These are phyloP conservation scores for Dactylellina haptotyla DNA, from an alignment of 2,329 filamentous ascomycete species.

Conservation along the genomic window DNA sequence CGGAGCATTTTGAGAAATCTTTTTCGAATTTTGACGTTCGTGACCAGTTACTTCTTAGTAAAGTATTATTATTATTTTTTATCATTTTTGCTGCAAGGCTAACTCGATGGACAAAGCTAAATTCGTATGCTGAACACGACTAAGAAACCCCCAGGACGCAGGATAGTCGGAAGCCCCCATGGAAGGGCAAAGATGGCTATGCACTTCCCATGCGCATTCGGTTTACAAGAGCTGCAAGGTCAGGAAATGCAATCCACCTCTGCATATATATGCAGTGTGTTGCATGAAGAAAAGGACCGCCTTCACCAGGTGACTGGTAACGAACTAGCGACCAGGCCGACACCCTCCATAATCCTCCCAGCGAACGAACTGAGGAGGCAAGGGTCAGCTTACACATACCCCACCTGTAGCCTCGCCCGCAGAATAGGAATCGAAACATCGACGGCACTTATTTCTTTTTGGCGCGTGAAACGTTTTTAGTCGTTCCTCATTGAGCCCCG, in stretches of 20 bases:
- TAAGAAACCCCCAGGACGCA: neutral
- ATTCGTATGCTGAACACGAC: slow-evolving; percentile 4
- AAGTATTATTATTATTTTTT: too few species aligned
- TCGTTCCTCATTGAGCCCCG: neutral
- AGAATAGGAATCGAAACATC: slow-evolving; percentile 11
- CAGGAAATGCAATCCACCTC: slow-evolving; percentile 27
- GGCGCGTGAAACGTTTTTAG: slow-evolving; percentile 19
- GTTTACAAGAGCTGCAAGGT: slow-evolving; percentile 30
- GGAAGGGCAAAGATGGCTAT: slow-evolving; percentile 45
- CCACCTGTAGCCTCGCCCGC: neutral
- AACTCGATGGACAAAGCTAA: neutral
- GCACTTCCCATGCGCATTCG: slow-evolving; percentile 36
- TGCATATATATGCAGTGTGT: slow-evolving; percentile 12
- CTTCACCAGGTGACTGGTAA: slow-evolving; percentile 50
- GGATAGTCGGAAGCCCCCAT: neutral
- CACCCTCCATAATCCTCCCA: neutral
- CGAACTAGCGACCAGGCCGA: slow-evolving; percentile 38
- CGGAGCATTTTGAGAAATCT: neutral
- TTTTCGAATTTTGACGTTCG: too few species aligned
- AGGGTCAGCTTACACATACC: slow-evolving; percentile 53
- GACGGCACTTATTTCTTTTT: slow-evolving; percentile 1
- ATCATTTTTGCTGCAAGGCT: slow-evolving; percentile 10
- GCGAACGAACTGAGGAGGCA: slow-evolving; percentile 19
- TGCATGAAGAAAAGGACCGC: slow-evolving; percentile 31
- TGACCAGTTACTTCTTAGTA: too few species aligned